Evolutionary conservation across 2,329 filamentous ascomycete species (phyloP), one percentile per base, ranked within the genome.

Genomic region (Pseudocercospora eumusae): DNA sequence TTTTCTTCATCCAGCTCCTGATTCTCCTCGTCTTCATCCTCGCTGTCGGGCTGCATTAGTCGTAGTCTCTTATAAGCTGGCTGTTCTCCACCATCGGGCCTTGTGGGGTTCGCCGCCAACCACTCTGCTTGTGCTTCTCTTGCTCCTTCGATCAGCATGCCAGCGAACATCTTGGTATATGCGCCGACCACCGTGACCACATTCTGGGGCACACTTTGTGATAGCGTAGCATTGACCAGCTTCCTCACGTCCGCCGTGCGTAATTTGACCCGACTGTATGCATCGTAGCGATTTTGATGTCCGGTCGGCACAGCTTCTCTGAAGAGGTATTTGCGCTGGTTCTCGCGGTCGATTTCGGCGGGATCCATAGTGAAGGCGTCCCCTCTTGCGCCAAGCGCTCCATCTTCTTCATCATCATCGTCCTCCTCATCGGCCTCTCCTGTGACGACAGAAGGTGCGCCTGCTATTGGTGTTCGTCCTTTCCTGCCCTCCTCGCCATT

Each of bases 171-270:
- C 76, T 93, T 93, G 53, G 88, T 86, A 20, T 91, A 89, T 0
- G 88, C 86, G 54, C 87, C 88, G 71, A 93, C 88, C n/a, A 88
- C 88, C 21, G 89, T 86, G 64, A 90, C 87, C 55, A 92, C 88
- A 68, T 85, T 88, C 20, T 84, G 82, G 0, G 89, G 88, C 0
- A 91, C 90, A 1, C 88, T 92, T 73, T 93, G 90, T 0, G 88
- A 91, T 8, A 92, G 87, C 1, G 90, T 91, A 62, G 90, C 88
- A 71, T 93, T 93, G 73, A 92, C 88, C 64, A 93, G 84, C 83
- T 87, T 83, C 72, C 89, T 84, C 61, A 92, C 87, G 18, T 88
- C 86, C 6, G 86, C 83, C 66, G 88, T 87, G 21, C 85, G 84
- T 44, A 93, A 77, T 69, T 88, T 90, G 33, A 86, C 85, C 9